Evolutionary conservation across 441 rosid genomes (phyloP), one percentile per base, ranked within the genome.

Genomic region (Kokia cookei): DNA sequence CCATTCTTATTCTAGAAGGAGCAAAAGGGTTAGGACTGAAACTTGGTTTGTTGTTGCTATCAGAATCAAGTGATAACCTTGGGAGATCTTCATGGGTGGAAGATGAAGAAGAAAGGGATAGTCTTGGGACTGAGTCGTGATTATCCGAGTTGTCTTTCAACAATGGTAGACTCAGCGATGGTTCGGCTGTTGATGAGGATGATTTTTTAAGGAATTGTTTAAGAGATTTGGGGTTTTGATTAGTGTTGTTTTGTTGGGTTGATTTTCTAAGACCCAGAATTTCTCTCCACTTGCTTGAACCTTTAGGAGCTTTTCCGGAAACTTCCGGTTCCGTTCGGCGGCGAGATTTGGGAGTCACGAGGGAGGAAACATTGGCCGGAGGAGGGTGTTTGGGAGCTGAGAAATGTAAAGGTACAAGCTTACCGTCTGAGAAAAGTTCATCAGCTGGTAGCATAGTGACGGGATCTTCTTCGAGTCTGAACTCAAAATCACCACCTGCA

Each of bases 211-310:
- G 83, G 50, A 93, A 87, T 72, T 89, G 88, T 76, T 87, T 90
- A 69, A 93, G 35, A 0, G 92, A 86, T 15, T 82, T 79, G 19
- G 82, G 37, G 61, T 79, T 78, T 13, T 71, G 66, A 54, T n/a
- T 54, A 13, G 76, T 45, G 1, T 77, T 65, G 72, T 73, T 85
- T 26, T 87, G 94, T 26, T 87, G 94, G 75, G 86, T 84, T 13
- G 87, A 79, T 75, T 84, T 88, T 72, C 85, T 95, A 4, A 95
- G 77, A 2, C 99, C 96, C 65, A 95, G 78, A n/a, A 95, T 72
- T 77, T 90, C 97, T 79, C 79, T 91, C 99, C 97, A 95, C 17
- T 94, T 84, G 69, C 99, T 89, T 2, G 98, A 93, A 59, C 96
- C 89, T 73, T 93, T 66, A 0, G 95, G 97, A 2, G 97, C 97